Evolutionary conservation across 2,329 filamentous ascomycete species (phyloP).

Genomic region (Apiospora kogelbergensis): DNA sequence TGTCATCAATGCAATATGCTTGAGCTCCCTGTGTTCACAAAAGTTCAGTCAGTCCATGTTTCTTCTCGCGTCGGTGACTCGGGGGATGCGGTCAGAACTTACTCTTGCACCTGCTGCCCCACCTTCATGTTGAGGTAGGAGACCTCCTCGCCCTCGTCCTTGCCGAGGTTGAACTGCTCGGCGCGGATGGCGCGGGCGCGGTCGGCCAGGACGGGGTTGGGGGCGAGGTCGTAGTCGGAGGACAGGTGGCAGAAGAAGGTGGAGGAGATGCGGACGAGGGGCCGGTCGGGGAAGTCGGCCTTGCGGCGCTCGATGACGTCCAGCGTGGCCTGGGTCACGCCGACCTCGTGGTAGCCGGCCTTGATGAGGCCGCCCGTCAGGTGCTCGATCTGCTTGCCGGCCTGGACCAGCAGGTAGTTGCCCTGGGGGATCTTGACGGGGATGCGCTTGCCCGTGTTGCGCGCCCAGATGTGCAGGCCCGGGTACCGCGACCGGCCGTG

Average conservation of each 20-base stretch:
- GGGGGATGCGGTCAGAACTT: constrained; percentile 24
- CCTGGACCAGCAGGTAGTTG: constrained; percentile 60
- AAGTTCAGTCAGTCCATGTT: not conserved
- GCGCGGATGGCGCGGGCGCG: constrained; percentile 44
- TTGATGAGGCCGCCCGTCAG: constrained; percentile 61
- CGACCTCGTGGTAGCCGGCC: constrained; percentile 62
- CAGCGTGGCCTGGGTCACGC: constrained; percentile 54
- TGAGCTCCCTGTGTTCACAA: not conserved
- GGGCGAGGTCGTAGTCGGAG: constrained; percentile 55
- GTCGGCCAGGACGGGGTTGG: constrained; percentile 48
- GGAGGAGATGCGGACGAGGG: constrained; percentile 57
- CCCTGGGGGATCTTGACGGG: constrained; percentile 58
- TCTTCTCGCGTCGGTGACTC: not conserved
- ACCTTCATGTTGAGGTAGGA: constrained; percentile 57
- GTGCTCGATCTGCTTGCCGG: constrained; percentile 64
- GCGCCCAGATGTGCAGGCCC: constrained; percentile 62
- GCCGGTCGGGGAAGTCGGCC: constrained; percentile 44
- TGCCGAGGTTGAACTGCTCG: constrained; percentile 47
- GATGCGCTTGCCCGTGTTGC: constrained; percentile 60
- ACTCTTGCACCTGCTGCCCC: constrained; percentile 58
- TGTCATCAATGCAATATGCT: constrained; percentile 11
- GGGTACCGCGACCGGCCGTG: constrained; percentile 63
- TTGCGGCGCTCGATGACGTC: constrained; percentile 45
- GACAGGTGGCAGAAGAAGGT: constrained; percentile 62
- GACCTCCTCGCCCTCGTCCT: constrained; percentile 52